Evolutionary conservation across 495 filamentous ascomycete species (phyloP), one percentile per base, ranked within the genome.

Genomic region (Trichoderma gamsii): DNA sequence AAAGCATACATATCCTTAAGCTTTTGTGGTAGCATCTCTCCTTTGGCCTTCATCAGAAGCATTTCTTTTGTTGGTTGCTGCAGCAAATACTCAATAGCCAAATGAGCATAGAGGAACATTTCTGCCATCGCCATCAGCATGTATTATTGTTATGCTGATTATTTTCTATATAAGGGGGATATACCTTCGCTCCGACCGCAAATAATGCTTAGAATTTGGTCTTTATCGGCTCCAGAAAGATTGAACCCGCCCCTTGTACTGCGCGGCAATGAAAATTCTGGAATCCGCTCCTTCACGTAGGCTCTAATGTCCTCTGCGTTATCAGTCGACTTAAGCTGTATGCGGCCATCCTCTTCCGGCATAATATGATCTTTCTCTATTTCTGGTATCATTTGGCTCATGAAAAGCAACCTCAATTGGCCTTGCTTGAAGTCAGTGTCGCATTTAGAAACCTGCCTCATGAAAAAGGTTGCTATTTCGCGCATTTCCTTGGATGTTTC

Each of bases 81-180:
- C 21, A 52, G 7, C 1, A 52, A n/a, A 23, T 52, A 52, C 49
- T 52, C 49, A 52, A 52, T 52, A n/a, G 49, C 49, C 18, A 52
- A n/a, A 52, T 52, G 49, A 21, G 49, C 49, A 25, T 52, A 52
- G 15, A 52, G 49, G n/a, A 52, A 52, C 49, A 52, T 52, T 52
- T 52, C 49, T 52, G 49, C 8, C 18, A n/a, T 52, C 4, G n/a
- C 8, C 21, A 52, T 52, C 18, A 52, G 49, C 18, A 46, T 52
- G 0, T 21, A 16, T 16, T 9, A 52, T 9, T 23, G 8, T 23
- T 3, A 52, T 52, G 0, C 18, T 21, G 16, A 6, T n/a, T 6
- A 52, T n/a, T 0, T 9, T 23, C 2, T 16, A 18, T 18, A 11
- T 18, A 44, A 2, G 1, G 4, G 18, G 18, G 6, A 52, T 0